phyloP scores from a whole-genome alignment of 164 flowering plant species.

The Buxus sempervirens region DNA sequence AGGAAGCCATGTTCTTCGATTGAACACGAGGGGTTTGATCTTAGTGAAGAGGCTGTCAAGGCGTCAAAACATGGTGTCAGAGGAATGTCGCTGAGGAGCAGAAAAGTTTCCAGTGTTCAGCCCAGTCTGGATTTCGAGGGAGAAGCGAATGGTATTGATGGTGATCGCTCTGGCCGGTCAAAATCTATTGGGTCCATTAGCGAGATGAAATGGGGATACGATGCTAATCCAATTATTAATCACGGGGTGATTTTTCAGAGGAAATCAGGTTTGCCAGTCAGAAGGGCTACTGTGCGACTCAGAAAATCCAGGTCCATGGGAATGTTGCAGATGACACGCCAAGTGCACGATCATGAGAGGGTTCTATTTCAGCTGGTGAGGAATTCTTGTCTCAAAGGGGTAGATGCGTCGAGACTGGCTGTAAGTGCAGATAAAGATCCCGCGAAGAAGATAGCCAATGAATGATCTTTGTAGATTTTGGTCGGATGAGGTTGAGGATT shows the following conservation, averaged over 20 bases:
- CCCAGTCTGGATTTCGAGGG: constrained; percentile 21
- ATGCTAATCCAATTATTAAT: not conserved
- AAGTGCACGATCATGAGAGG: not conserved
- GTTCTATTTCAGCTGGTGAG: not conserved
- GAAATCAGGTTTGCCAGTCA: constrained; percentile 28
- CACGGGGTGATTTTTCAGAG: constrained; percentile 5
- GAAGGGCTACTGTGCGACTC: constrained; percentile 34
- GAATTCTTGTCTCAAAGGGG: not conserved
- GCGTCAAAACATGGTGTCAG: constrained; percentile 25
- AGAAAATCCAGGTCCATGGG: constrained; percentile 69
- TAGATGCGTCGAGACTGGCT: constrained; percentile 20
- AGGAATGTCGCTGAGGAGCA: constrained; percentile 22
- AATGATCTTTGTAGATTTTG: constrained; percentile 4
- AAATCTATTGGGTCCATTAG: constrained; percentile 42
- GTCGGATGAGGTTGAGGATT: not conserved
- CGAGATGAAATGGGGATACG: constrained; percentile 23
- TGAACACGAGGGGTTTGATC: constrained; percentile 20
- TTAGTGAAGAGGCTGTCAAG: constrained; percentile 25
- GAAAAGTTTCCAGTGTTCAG: constrained; percentile 52
- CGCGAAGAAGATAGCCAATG: constrained; percentile 12
- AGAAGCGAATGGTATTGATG: not conserved
- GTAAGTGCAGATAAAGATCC: constrained; percentile 16
- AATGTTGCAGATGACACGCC: not conserved
- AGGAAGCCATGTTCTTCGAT: constrained; percentile 7
- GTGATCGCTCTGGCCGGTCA: constrained; percentile 32